Conservation (phyloP, 78 protist genomes). For the Dictyostelium purpureum region DNA sequence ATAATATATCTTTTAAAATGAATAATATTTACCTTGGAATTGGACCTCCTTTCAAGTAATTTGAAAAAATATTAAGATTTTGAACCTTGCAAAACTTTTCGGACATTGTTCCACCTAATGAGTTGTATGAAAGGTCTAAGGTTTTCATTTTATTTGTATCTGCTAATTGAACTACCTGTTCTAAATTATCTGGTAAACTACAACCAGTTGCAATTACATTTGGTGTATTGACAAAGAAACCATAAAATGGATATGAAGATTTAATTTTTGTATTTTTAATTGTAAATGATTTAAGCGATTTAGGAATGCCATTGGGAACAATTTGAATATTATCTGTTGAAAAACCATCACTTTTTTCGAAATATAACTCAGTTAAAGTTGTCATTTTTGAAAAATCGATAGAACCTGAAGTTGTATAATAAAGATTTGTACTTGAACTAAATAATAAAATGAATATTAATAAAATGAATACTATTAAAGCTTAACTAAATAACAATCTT, state of each 20-base stretch:
- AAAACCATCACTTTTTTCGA: background rate
- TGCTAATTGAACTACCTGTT: background rate
- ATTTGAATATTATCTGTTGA: background rate
- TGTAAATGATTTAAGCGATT: background rate
- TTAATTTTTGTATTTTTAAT: background rate
- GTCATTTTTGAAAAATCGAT: conserved; percentile 3
- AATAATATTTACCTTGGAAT: no score
- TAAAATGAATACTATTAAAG: no score
- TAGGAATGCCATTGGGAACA: background rate
- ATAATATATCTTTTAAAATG: no score
- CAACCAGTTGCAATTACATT: background rate
- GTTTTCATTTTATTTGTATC: background rate
- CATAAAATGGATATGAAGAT: background rate
- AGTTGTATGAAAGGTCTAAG: background rate
- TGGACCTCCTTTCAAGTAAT: background rate
- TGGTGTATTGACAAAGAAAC: background rate
- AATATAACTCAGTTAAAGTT: background rate
- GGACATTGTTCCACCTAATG: background rate
- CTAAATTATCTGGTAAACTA: background rate
- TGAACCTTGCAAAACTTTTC: background rate
- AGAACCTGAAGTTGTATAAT: background rate
- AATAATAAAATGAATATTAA: no score
- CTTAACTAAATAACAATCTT: no score
- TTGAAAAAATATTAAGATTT: background rate
- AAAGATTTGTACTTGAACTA: no score